Conservation (phyloP, 306 rosid species). For the Glycine latifolia region DNA sequence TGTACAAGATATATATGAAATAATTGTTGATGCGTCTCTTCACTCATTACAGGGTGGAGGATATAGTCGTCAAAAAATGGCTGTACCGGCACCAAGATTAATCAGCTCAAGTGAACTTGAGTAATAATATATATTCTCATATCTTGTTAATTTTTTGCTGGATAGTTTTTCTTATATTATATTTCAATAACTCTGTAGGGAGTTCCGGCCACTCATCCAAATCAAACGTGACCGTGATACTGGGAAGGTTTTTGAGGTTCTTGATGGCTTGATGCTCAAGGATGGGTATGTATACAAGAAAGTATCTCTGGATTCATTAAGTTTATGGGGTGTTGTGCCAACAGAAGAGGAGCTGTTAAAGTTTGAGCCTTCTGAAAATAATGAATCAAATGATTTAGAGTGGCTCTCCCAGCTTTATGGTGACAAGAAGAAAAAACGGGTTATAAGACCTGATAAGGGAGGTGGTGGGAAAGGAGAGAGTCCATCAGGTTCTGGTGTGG, state of each 20-base stretch:
- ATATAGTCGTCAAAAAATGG: constrained; percentile 59
- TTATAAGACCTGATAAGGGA: constrained; percentile 56
- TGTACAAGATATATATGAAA: background rate
- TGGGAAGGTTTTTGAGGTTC: constrained; percentile 66
- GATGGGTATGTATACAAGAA: constrained; percentile 90
- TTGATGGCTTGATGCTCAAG: constrained; percentile 84
- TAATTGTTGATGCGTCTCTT: constrained; percentile 36
- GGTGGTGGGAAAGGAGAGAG: constrained; percentile 82
- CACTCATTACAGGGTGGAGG: constrained; percentile 82
- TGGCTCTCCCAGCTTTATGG: constrained; percentile 96
- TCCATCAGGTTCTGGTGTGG: constrained; percentile 60
- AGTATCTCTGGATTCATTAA: constrained; percentile 81
- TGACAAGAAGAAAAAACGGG: constrained; percentile 65
- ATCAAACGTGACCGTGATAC: constrained; percentile 78
- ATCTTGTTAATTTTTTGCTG: background rate
- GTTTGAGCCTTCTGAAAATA: constrained; percentile 71
- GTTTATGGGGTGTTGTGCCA: constrained; percentile 84
- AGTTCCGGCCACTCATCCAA: constrained; percentile 90
- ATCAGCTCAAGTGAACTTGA: constrained; percentile 93
- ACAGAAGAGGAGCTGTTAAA: constrained; percentile 81
- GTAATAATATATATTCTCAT: constrained; percentile 57
- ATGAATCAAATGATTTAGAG: constrained; percentile 71
- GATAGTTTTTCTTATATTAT: constrained; percentile 37
- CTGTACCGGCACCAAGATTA: constrained; percentile 83
- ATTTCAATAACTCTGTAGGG: constrained; percentile 58